Evolutionary conservation across 2,329 filamentous ascomycete genomes (phyloP), one percentile per base, ranked within the genome.

Genomic region (Bipolaris cookei): DNA sequence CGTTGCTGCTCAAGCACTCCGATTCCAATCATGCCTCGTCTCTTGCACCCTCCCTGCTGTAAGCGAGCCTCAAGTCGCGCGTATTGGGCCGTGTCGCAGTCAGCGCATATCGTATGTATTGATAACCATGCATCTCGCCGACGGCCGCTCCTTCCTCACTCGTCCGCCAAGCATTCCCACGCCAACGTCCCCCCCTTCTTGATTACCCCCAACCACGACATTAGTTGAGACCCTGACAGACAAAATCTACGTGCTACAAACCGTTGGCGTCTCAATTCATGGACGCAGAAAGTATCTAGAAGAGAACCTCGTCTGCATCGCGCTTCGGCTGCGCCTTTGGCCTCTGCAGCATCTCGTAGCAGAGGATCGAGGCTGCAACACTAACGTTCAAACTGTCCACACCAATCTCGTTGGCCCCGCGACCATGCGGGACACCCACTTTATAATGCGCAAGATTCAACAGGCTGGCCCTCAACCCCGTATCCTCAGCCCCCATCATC

Each of bases 361-460:
- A 88, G 48, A 98, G 78, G 46, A 98, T 79, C 1, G 87, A 92
- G 6, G 91, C 87, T 1, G 95, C 94, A 18, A 96, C 93, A 71
- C 91, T 92, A 37, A 98, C 95, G 73, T 99, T 98, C 74, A 99
- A 78, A 75, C 92, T 97, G 76, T 98, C 94, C 2, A 99, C 87
- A 1, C 83, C 72, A 64, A 87, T 73, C 69, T 84, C 72, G 68
- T 80, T 61, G 71, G 79, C 39, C 1, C 67, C 61, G 76, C 83
- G 63, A 64, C 78, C 75, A 75, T 84, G 74, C 74, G 84, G 63
- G 51, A 99, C 91, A 6, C 88, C 83, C 14, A 88, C 80, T 23
- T 81, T 80, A 18, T 78, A 79, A 69, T 96, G 86, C 0, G 90
- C 88, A 55, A 85, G 82, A 39, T 83, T 85, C 14, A 70, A 50